phyloP scores from a whole-genome alignment of 2,329 filamentous ascomycete species.

The Aspergillus aculeatinus region DNA sequence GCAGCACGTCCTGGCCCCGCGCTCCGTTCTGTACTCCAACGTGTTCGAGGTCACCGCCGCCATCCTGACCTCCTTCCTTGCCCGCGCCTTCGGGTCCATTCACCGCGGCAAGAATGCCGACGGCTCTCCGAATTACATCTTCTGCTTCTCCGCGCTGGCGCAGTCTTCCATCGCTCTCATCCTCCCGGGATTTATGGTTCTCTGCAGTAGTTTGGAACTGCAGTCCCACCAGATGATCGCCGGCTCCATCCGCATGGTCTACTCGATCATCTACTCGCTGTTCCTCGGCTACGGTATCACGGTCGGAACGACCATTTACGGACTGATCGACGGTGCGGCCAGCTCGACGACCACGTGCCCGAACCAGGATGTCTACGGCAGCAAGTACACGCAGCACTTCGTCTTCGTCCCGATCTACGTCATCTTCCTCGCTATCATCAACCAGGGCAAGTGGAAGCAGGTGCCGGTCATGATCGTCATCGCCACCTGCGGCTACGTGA shows the following conservation, averaged over 20 bases:
- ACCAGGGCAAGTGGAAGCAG: constrained; percentile 77
- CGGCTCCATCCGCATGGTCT: constrained; percentile 71
- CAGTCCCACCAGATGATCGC: constrained; percentile 69
- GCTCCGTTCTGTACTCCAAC: constrained; percentile 65
- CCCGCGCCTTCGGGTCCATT: constrained; percentile 66
- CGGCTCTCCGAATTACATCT: constrained; percentile 39
- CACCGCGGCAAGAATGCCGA: constrained; percentile 31
- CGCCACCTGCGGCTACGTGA: constrained; percentile 68
- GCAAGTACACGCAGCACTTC: constrained; percentile 55
- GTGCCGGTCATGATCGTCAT: constrained; percentile 73
- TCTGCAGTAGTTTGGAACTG: constrained; percentile 62
- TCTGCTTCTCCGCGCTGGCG: constrained; percentile 70
- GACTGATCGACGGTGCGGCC: constrained; percentile 58
- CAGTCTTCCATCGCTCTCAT: constrained; percentile 76
- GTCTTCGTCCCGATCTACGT: constrained; percentile 72
- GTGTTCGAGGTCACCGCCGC: constrained; percentile 64
- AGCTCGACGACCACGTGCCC: constrained; percentile 46
- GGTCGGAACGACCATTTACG: constrained; percentile 64
- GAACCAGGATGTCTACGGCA: constrained; percentile 30
- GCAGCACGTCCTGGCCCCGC: constrained; percentile 70
- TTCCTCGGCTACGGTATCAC: constrained; percentile 73
- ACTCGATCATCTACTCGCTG: constrained; percentile 71
- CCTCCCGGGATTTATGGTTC: constrained; percentile 66
- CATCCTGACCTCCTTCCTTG: constrained; percentile 65
- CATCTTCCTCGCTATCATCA: constrained; percentile 71